A percentile compares a stretch with the other conserved stretches of the same genome.
Evolutionary conservation across 2,329 filamentous ascomycete species (phyloP).

Genomic region (Colletotrichum cordylinicola): DNA sequence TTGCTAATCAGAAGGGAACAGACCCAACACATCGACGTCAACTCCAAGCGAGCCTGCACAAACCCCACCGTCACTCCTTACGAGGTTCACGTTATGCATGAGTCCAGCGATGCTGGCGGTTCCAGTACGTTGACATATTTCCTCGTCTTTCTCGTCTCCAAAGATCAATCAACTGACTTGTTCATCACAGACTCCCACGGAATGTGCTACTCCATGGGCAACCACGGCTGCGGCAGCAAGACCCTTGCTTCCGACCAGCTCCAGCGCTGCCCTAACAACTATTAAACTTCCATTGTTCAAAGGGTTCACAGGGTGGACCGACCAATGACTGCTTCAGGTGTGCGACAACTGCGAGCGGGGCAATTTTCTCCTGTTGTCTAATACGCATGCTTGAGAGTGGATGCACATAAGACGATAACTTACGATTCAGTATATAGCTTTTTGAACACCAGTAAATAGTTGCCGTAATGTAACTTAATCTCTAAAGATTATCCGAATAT

Average conservation of each 20-base stretch:
- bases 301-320: neutral
- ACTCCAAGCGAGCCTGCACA: neutral
- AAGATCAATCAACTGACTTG: neutral
- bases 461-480: neutral
- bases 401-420: neutral
- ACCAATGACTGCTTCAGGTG: neutral
- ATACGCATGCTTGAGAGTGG: neutral
- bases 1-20: neutral
- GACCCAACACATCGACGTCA: neutral
- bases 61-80: neutral
- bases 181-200: neutral
- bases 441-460: neutral
- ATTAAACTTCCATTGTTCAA: neutral
- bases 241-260: neutral
- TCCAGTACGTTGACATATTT: neutral
- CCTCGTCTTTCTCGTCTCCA: accelerated
- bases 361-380: neutral
- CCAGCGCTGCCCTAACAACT: neutral
- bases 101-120: neutral
- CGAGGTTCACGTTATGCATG: neutral
- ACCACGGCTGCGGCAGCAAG: neutral
- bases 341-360: neutral
- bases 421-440: neutral
- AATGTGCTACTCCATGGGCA: neutral
- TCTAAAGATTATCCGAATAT: neutral